Percentiles rank a stretch among this genome's conserved stretches.
These are phyloP conservation scores for Cryptosporidium felis DNA, from an alignment of 169 alveolate species.

Conservation along the genomic window DNA sequence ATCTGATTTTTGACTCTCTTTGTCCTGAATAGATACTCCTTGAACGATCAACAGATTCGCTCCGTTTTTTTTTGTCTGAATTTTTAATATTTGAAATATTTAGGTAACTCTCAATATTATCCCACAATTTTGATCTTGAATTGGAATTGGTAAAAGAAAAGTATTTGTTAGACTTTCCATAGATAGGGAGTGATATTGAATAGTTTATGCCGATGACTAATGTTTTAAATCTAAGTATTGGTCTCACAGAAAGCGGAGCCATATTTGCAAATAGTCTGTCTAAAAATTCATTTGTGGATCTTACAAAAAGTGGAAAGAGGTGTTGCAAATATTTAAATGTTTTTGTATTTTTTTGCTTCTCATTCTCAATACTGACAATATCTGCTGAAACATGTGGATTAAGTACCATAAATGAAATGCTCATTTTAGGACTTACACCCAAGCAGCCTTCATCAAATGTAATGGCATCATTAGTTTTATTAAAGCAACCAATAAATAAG, in stretches of 20 bases:
- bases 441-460: not conserved
- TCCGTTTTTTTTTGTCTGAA: not conserved
- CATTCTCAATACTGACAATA: constrained; percentile 42
- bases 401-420: constrained; percentile 17
- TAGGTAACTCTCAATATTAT: not conserved
- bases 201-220: constrained; percentile 31
- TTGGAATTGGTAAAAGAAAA: not conserved
- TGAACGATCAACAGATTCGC: constrained; percentile 39
- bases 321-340: constrained; percentile 47
- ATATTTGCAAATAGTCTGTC: constrained; percentile 16
- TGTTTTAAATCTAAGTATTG: constrained; percentile 34
- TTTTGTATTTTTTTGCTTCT: constrained; percentile 40
- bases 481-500: constrained; percentile 13
- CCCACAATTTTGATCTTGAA: constrained; percentile 2
- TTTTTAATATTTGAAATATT: not conserved
- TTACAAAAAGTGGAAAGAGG: constrained; percentile 53
- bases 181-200: constrained; percentile 42
- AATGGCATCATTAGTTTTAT: not conserved
- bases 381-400: constrained; percentile 69
- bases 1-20: constrained; percentile 13
- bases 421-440: constrained; percentile 10
- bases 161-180: not conserved
- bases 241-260: constrained; percentile 60
- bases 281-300: constrained; percentile 32
- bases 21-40: constrained; percentile 3